Evolutionary conservation across 306 rosid species (phyloP).

Genomic region (Pterocarpus santalinus): DNA sequence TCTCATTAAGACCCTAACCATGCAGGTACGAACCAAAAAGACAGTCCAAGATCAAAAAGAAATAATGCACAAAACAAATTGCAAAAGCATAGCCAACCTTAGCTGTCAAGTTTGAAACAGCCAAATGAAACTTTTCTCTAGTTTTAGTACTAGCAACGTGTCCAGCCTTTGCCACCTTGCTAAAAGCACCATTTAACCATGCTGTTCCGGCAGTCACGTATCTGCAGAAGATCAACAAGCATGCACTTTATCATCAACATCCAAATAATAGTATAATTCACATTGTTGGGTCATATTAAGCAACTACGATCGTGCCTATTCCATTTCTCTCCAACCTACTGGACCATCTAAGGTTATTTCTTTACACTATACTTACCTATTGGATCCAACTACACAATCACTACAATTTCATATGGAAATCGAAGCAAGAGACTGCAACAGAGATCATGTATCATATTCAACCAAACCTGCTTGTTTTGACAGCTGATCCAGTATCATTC

Average conservation of each 20-base stretch:
- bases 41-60: neutral
- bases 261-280: neutral
- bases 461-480: constrained; percentile 90
- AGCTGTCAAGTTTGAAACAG: constrained; percentile 80
- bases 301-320: neutral
- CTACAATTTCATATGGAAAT: neutral
- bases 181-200: constrained; percentile 94
- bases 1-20: neutral
- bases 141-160: constrained; percentile 88
- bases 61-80: neutral
- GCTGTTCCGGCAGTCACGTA: constrained; percentile 85
- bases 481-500: constrained; percentile 92
- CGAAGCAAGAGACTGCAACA: constrained; percentile 15
- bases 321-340: constrained; percentile 3
- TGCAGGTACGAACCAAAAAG: neutral
- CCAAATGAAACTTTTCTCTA: constrained; percentile 84
- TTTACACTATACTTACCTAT: neutral
- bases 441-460: constrained; percentile 36
- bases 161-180: constrained; percentile 87
- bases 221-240: constrained; percentile 56
- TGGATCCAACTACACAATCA: constrained; percentile 13
- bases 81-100: constrained; percentile 66
- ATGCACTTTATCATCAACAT: constrained; percentile 33
- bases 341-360: constrained; percentile 3
- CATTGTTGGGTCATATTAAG: constrained; percentile 13